Conservation (phyloP, 225 moss, liverwort and hornwort species). For the Marchantia paleacea region DNA sequence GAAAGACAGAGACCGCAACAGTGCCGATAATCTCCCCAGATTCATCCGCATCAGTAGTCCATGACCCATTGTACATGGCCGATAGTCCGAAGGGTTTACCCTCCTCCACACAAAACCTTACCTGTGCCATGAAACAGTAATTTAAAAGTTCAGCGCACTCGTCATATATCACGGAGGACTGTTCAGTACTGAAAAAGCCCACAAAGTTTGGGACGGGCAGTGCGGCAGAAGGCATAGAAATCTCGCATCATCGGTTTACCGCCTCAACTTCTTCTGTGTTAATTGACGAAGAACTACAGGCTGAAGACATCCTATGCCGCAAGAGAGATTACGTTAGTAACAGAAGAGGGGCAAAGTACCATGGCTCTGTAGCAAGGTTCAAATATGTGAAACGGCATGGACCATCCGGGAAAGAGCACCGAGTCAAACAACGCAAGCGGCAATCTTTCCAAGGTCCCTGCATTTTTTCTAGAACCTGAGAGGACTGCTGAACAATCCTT, state of each 20-base stretch:
- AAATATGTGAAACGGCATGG: slow-evolving; percentile 47
- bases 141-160: background rate
- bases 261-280: background rate
- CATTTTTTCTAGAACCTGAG: slow-evolving; percentile 14
- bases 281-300: background rate
- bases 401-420: slow-evolving; percentile 59
- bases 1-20: slow-evolving; percentile 34
- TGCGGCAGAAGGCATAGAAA: background rate
- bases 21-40: slow-evolving; percentile 48
- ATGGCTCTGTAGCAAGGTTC: slow-evolving; percentile 61
- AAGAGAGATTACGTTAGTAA: background rate
- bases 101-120: slow-evolving; percentile 46
- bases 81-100: slow-evolving; percentile 53
- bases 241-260: background rate
- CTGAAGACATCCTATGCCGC: background rate
- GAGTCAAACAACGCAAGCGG: slow-evolving; percentile 54
- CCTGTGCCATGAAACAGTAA: slow-evolving; percentile 20
- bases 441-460: slow-evolving; percentile 22
- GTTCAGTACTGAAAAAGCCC: background rate
- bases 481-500: background rate
- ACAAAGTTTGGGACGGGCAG: background rate
- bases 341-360: slow-evolving; percentile 18
- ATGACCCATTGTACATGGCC: slow-evolving; percentile 29
- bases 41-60: slow-evolving; percentile 30
- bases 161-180: too few relatives aligned